These are phyloP conservation scores for Furcasterigmium furcatum DNA, from an alignment of 2,329 filamentous ascomycete species.

Conservation along the genomic window DNA sequence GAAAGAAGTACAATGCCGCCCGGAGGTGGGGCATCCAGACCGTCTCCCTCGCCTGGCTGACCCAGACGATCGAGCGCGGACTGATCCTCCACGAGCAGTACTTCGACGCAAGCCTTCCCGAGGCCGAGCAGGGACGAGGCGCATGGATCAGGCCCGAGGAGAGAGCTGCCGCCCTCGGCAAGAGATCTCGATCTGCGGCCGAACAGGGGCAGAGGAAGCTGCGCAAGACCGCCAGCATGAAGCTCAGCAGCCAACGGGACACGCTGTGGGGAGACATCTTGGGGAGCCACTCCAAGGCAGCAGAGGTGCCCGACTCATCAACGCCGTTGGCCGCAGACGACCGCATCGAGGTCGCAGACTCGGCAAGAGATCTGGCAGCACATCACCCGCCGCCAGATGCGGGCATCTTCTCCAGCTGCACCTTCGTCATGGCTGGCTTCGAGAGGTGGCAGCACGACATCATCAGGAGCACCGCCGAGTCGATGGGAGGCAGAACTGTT, in stretches of 20 bases:
- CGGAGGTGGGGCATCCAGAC: constrained; percentile 75
- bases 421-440: constrained; percentile 61
- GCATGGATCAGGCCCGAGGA: constrained; percentile 61
- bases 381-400: constrained; percentile 16
- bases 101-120: constrained; percentile 73
- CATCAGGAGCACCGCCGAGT: constrained; percentile 42
- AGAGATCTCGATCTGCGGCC: constrained; percentile 53
- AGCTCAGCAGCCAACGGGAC: constrained; percentile 74
- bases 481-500: constrained; percentile 42
- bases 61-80: constrained; percentile 76
- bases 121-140: constrained; percentile 69
- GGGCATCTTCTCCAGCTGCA: constrained; percentile 51
- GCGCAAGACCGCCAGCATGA: constrained; percentile 81
- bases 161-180: constrained; percentile 29
- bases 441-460: constrained; percentile 45
- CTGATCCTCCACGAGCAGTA: constrained; percentile 88
- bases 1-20: constrained; percentile 90
- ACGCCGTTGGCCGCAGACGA: neutral
- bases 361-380: constrained; percentile 22
- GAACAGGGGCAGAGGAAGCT: constrained; percentile 68
- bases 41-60: constrained; percentile 81
- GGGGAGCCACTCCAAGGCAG: constrained; percentile 27
- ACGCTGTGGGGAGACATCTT: constrained; percentile 91
- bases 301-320: constrained; percentile 4
- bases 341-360: constrained; percentile 19